Conservation (phyloP, 164 flowering plant genomes). For the Vitis rupestris region DNA sequence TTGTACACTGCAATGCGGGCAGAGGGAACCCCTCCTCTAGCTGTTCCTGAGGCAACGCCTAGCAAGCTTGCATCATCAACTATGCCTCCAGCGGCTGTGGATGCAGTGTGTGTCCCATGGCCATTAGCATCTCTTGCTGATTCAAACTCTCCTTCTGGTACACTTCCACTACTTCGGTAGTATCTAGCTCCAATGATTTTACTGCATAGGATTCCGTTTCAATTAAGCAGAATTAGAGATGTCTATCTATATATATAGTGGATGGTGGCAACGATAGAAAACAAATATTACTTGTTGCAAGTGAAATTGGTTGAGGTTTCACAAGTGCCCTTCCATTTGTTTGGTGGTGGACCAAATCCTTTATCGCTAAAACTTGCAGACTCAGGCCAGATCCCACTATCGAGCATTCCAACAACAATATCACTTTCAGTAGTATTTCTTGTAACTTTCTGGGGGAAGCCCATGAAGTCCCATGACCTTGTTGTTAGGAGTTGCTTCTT, state of each 20-base stretch:
- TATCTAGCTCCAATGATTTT: slow-evolving; percentile 62
- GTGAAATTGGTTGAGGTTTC: slow-evolving; percentile 39
- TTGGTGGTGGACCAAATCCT: slow-evolving; percentile 44
- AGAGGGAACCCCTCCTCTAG: slow-evolving; percentile 64
- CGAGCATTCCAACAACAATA: slow-evolving; percentile 47
- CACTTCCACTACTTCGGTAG: slow-evolving; percentile 18
- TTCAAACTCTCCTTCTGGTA: slow-evolving; percentile 8
- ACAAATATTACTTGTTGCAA: slow-evolving; percentile 56
- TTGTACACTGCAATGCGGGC: slow-evolving; percentile 66
- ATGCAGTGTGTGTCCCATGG: slow-evolving; percentile 76
- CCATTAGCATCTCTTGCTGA: slow-evolving; percentile 63
- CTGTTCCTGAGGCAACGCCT: slow-evolving; percentile 55
- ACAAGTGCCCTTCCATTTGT: slow-evolving; percentile 70
- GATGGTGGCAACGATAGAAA: too few species aligned
- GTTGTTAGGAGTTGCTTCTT: slow-evolving; percentile 24
- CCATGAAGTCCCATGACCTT: slow-evolving; percentile 66
- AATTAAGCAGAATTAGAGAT: not conserved
- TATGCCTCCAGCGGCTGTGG: slow-evolving; percentile 54
- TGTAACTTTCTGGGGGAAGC: slow-evolving; percentile 25
- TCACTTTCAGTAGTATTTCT: slow-evolving; percentile 39
- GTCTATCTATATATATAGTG: too few species aligned
- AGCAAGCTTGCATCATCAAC: slow-evolving; percentile 39
- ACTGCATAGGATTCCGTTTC: slow-evolving; percentile 19
- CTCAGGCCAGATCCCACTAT: slow-evolving; percentile 69
- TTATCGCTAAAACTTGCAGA: slow-evolving; percentile 47